Evolutionary conservation across 495 filamentous ascomycete genomes (phyloP).

Genomic region (Parachaetomium inaequale): DNA sequence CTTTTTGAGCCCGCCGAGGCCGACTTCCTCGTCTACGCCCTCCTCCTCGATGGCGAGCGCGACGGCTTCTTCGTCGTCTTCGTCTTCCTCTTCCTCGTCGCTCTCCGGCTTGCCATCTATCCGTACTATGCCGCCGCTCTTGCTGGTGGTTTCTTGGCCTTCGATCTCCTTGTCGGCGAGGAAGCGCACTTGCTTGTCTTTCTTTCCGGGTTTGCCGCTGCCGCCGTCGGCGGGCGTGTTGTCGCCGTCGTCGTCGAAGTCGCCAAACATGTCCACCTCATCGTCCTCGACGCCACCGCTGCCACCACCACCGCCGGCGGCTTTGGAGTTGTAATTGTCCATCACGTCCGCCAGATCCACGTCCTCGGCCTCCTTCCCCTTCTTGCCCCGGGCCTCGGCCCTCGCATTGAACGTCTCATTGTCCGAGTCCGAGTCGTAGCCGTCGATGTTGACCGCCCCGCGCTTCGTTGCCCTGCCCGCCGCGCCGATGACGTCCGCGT

Average conservation of each 20-base stretch:
- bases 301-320: constrained; percentile 29
- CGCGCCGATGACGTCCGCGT: constrained; percentile 90
- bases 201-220: constrained; percentile 53
- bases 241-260: constrained; percentile 57
- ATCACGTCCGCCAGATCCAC: constrained; percentile 43
- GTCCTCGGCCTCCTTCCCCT: constrained; percentile 40
- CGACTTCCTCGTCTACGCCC: constrained; percentile 80
- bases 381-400: constrained; percentile 54
- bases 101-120: constrained; percentile 48
- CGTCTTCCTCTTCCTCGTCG: constrained; percentile 63
- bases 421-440: constrained; percentile 92
- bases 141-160: constrained; percentile 74
- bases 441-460: constrained; percentile 90
- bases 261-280: constrained; percentile 90
- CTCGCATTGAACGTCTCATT: constrained; percentile 82
- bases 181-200: constrained; percentile 76
- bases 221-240: constrained; percentile 34
- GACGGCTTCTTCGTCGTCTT: constrained; percentile 69
- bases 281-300: constrained; percentile 61
- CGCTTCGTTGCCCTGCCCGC: constrained; percentile 74
- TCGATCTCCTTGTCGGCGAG: constrained; percentile 73
- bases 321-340: constrained; percentile 40
- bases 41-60: constrained; percentile 61
- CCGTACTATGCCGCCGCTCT: constrained; percentile 63
- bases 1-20: constrained; percentile 83